Evolutionary conservation across 2,329 filamentous ascomycete genomes (phyloP).

Genomic region (Tolypocladium ovalisporum): DNA sequence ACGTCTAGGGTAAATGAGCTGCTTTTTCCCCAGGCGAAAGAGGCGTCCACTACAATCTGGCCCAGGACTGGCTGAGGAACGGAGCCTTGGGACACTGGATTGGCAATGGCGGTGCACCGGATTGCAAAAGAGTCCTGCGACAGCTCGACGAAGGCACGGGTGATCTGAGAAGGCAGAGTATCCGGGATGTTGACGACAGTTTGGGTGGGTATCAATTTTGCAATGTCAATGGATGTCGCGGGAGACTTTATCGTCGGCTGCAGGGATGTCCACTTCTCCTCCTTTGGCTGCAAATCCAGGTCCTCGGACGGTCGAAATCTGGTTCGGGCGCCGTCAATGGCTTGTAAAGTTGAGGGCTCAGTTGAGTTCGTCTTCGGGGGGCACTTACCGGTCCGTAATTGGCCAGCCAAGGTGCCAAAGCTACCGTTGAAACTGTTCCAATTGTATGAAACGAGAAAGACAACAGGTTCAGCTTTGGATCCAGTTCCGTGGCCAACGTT

Average conservation of each 20-base stretch:
- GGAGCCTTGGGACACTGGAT: neutral
- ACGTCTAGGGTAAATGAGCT: neutral
- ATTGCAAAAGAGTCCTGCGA: constrained; percentile 1
- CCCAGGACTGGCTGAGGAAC: constrained; percentile 3
- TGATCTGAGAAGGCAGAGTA: constrained; percentile 3
- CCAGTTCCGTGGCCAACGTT: neutral
- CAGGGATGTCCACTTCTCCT: constrained; percentile 1
- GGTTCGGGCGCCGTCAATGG: neutral
- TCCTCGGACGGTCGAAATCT: neutral
- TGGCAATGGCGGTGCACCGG: constrained; percentile 1
- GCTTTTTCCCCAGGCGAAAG: constrained; percentile 1
- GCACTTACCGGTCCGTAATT: neutral
- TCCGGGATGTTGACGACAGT: constrained; percentile 2
- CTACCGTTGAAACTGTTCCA: neutral
- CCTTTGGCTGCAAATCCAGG: neutral
- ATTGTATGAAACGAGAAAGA: neutral
- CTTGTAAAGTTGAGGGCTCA: neutral
- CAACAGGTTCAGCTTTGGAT: neutral
- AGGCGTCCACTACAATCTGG: constrained; percentile 1
- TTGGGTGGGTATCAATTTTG: neutral
- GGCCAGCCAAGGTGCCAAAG: neutral
- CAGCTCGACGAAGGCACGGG: constrained; percentile 1
- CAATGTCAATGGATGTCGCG: constrained; percentile 1
- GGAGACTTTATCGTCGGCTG: neutral
- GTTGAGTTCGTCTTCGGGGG: neutral